Percentiles rank a stretch among this genome's conserved stretches.
These are phyloP conservation scores for Alectoria sarmentosa DNA, from an alignment of 495 filamentous ascomycete species.

Conservation along the genomic window DNA sequence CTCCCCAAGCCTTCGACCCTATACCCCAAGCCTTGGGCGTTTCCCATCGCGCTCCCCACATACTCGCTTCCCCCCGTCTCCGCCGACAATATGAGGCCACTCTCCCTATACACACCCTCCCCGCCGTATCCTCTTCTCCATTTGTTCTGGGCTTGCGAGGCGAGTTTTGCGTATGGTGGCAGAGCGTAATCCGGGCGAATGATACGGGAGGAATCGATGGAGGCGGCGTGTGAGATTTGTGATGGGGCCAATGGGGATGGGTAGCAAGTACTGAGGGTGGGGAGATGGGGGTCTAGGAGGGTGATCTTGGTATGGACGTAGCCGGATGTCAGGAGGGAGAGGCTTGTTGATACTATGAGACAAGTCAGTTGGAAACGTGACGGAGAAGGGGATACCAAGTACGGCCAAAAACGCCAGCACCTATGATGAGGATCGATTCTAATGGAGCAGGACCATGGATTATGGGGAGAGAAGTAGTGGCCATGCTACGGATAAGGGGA, in stretches of 20 bases:
- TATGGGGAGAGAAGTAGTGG: not conserved
- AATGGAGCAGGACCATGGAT: not conserved
- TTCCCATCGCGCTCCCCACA: constrained; percentile 44
- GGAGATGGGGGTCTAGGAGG: constrained; percentile 54
- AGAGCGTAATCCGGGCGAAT: constrained; percentile 78
- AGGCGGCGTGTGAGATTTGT: constrained; percentile 56
- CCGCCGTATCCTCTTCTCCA: constrained; percentile 57
- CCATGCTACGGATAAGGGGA: not conserved
- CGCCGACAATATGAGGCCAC: constrained; percentile 61
- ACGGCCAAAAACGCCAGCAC: constrained; percentile 72
- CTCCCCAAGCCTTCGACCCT: constrained; percentile 43
- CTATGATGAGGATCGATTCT: constrained; percentile 61
- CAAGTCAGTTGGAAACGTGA: not conserved
- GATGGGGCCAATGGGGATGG: constrained; percentile 42
- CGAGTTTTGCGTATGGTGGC: constrained; percentile 63
- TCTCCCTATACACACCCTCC: constrained; percentile 62
- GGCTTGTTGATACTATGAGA: constrained; percentile 53
- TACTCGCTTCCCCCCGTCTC: constrained; percentile 54
- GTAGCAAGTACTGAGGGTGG: constrained; percentile 20
- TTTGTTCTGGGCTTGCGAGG: constrained; percentile 52
- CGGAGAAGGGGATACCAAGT: not conserved
- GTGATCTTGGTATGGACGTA: constrained; percentile 54
- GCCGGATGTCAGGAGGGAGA: constrained; percentile 49
- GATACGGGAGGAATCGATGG: constrained; percentile 70
- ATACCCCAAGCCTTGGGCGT: constrained; percentile 23